Conservation (phyloP, 1,284 basidiomycete genomes). For the Sanghuangporus weigelae region DNA sequence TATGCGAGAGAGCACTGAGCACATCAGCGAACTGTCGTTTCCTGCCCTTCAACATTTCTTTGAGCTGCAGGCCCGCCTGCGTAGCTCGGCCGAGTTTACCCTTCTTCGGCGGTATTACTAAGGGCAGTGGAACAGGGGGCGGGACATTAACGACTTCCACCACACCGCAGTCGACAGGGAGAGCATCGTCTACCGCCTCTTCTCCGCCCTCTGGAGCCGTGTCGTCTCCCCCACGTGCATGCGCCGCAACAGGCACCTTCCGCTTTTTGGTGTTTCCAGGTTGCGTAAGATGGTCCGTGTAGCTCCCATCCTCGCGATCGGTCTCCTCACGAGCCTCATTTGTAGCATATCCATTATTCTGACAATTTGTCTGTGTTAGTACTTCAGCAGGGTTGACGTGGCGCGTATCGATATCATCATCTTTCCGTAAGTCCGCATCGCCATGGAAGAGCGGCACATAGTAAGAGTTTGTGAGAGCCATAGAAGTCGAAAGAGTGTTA, state of each 20-base stretch:
- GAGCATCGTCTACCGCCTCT: constrained; percentile 28
- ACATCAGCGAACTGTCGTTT: constrained; percentile 65
- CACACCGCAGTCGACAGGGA: constrained; percentile 25
- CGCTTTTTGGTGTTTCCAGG: constrained; percentile 83
- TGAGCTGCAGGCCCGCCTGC: constrained; percentile 64
- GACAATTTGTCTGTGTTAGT: neutral
- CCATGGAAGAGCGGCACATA: constrained; percentile 51
- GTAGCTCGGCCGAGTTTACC: constrained; percentile 55
- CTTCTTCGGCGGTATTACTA: constrained; percentile 27
- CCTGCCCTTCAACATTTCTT: constrained; percentile 61
- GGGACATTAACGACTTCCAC: constrained; percentile 17
- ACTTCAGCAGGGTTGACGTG: constrained; percentile 19
- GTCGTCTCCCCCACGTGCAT: constrained; percentile 10
- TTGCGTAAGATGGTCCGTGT: constrained; percentile 60
- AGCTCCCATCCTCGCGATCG: constrained; percentile 51
- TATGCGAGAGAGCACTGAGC: constrained; percentile 55
- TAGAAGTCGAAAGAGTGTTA: constrained; percentile 45
- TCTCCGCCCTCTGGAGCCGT: constrained; percentile 28
- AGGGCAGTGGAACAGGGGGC: constrained; percentile 11
- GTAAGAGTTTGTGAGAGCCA: constrained; percentile 51
- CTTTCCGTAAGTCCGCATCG: constrained; percentile 38
- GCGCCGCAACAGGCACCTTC: constrained; percentile 56
- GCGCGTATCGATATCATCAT: constrained; percentile 18
- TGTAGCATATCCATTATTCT: constrained; percentile 22
- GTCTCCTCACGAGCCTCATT: constrained; percentile 35